Conservation (phyloP, 257 asterid species). For the Solanum tacnaense region DNA sequence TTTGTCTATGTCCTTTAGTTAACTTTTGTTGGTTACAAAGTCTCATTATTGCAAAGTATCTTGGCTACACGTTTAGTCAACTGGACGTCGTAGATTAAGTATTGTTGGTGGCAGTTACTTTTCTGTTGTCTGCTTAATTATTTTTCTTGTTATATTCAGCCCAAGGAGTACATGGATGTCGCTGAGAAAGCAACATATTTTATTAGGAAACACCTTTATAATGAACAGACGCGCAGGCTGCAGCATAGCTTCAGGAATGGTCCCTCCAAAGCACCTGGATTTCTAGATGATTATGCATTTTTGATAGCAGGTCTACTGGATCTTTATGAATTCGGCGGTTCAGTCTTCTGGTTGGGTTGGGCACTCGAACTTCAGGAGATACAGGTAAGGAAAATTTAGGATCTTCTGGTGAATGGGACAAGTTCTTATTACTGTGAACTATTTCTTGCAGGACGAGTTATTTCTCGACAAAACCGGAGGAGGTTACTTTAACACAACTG, state of each 20-base stretch:
- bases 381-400: conserved; percentile 34
- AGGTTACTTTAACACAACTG: conserved; percentile 77
- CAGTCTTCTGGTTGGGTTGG: conserved; percentile 75
- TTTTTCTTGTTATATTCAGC: conserved; percentile 25
- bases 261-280: conserved; percentile 89
- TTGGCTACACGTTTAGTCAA: background rate
- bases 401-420: background rate
- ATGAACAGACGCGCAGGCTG: conserved; percentile 43
- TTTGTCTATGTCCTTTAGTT: background rate
- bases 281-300: conserved; percentile 84
- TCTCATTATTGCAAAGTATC: background rate
- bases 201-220: conserved; percentile 60
- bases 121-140: conserved; percentile 3
- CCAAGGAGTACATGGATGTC: conserved; percentile 69
- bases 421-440: background rate
- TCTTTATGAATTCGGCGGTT: conserved; percentile 72
- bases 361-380: conserved; percentile 71
- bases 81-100: background rate
- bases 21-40: background rate
- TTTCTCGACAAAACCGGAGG: conserved; percentile 89
- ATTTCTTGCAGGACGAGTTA: conserved; percentile 50
- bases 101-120: background rate
- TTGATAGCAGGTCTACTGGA: conserved; percentile 68
- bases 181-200: conserved; percentile 82
- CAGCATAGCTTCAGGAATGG: conserved; percentile 87